These are phyloP conservation scores for Striga asiatica DNA, from an alignment of 257 asterid species.

Conservation along the genomic window DNA sequence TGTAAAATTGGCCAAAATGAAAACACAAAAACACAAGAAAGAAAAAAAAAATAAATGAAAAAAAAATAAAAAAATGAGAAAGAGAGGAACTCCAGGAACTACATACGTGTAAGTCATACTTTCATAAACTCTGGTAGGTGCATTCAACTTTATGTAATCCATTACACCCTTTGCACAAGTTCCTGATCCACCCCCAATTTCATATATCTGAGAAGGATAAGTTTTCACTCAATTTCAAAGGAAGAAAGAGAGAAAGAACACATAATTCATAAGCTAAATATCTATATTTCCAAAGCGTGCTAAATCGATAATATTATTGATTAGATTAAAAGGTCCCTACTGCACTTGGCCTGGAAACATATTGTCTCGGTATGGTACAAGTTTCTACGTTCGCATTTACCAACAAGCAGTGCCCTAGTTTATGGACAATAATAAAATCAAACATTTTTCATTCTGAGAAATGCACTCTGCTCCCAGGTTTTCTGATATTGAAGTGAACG, in stretches of 20 bases:
- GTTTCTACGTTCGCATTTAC: not conserved
- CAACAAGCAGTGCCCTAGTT: not conserved
- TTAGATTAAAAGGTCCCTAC: not conserved
- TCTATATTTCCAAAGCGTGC: not conserved
- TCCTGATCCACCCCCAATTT: constrained; percentile 99
- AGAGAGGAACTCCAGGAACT: not conserved
- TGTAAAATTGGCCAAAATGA: too few species aligned
- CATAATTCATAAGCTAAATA: not conserved
- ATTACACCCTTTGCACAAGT: constrained; percentile 94
- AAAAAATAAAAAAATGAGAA: not conserved
- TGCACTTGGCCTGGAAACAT: not conserved
- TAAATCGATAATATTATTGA: not conserved
- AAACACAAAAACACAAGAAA: not conserved
- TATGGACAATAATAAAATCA: not conserved
- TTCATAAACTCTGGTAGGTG: constrained; percentile 89
- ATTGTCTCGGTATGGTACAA: not conserved
- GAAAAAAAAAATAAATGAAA: not conserved
- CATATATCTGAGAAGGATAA: constrained; percentile 61
- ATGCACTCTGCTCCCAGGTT: not conserved
- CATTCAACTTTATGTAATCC: constrained; percentile 91
- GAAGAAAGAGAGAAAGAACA: not conserved
- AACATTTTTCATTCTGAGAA: not conserved
- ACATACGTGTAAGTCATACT: constrained; percentile 78
- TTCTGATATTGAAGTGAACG: not conserved
- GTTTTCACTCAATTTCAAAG: not conserved